Evolutionary conservation across 2,329 filamentous ascomycete species (phyloP).

Genomic region (Pseudodiploospora longispora): DNA sequence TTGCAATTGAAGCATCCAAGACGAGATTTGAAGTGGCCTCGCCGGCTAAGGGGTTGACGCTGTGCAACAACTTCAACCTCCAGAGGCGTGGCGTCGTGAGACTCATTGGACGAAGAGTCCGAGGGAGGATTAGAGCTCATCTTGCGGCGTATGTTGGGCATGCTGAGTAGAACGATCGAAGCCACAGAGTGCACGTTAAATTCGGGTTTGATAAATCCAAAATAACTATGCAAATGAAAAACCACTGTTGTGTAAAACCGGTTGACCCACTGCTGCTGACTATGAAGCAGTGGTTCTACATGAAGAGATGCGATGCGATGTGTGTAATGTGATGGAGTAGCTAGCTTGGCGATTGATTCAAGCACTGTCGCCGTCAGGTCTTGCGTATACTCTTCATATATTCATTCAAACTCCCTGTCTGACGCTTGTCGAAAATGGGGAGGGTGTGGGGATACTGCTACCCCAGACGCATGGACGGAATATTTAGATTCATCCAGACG

Average conservation of each 20-base stretch:
- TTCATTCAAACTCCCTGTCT: no score
- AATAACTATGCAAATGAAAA: no score
- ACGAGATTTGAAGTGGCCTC: constrained; percentile 21
- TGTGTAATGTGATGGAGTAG: neutral
- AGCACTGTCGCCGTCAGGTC: no score
- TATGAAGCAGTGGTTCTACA: no score
- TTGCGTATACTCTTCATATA: no score
- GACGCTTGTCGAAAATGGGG: no score
- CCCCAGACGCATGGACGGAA: no score
- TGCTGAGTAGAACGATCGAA: neutral
- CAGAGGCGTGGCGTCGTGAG: neutral
- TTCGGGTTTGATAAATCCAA: no score
- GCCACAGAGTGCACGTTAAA: neutral
- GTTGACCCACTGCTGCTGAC: no score
- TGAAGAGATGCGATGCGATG: neutral
- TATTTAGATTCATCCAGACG: no score
- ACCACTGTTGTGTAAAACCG: no score
- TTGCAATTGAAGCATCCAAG: constrained; percentile 26
- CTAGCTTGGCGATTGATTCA: neutral
- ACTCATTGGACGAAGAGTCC: constrained; percentile 6
- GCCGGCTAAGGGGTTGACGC: constrained; percentile 10
- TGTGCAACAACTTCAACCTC: neutral
- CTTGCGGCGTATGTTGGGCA: constrained; percentile 2
- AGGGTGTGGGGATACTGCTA: no score
- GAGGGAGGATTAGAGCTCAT: constrained; percentile 3